Base-by-base conservation (phyloP, 768 basidiomycete genomes). In the Mycena filopes region DNA sequence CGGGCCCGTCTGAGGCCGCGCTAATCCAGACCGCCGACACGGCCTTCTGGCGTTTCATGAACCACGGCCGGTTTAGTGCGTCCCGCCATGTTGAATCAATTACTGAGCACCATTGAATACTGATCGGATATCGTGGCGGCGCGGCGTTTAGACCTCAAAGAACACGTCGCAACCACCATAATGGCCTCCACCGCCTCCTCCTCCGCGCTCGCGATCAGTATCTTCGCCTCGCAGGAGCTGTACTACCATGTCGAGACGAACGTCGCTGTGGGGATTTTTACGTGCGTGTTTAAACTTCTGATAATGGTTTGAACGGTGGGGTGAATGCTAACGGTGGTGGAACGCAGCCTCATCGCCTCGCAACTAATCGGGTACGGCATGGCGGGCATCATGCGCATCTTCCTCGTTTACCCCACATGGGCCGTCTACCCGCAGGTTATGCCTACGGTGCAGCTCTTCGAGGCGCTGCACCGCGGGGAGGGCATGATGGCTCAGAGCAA, bases 91-190 rank as follows among this genome's bases (percentile, higher is more conserved):
- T 13, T 42, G n/a, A n/a, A n/a, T n/a, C n/a, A n/a, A n/a, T n/a
- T n/a, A n/a, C n/a, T n/a, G n/a, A n/a, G n/a, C n/a, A n/a, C n/a
- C n/a, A n/a, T n/a, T n/a, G n/a, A 38, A 26, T 7, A 18, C 11
- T 16, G 36, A 11, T n/a, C n/a, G n/a, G n/a, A n/a, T n/a, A n/a
- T n/a, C n/a, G n/a, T n/a, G n/a, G n/a, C n/a, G n/a, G n/a, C n/a
- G n/a, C n/a, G n/a, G n/a, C n/a, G 36, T 51, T n/a, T 48, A 77
- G 76, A 79, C 67, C 70, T 78, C 66, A 79, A 80, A 61, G 86
- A 87, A 65, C 86, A 87, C 63, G 83, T 86, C 0, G 81, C 82
- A 6, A 84, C 87, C 45, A 83, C 84, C 33, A 85, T 86, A 43
- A 85, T 87, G 84, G 70, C 84, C 0, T 83, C 83, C 15, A 87